These are phyloP conservation scores for Mycena belliarum DNA, from an alignment of 768 basidiomycete species.

Conservation along the genomic window DNA sequence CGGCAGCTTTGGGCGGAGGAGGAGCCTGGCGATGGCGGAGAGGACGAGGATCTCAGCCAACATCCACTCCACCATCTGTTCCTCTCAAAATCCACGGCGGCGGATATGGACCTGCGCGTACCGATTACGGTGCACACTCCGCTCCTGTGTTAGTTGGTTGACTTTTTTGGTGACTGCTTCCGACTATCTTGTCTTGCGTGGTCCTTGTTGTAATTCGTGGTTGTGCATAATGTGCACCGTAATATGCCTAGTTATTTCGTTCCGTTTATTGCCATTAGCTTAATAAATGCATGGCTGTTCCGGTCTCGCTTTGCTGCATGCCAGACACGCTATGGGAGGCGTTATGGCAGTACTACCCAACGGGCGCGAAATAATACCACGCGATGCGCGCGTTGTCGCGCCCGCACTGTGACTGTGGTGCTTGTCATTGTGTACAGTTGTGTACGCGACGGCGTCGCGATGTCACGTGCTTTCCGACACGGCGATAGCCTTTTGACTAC, in stretches of 20 bases:
- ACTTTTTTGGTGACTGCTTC: conserved; percentile 2
- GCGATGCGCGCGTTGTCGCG: no score
- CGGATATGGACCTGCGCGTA: conserved; percentile 17
- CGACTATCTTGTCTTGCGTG: background rate
- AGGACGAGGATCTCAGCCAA: conserved; percentile 11
- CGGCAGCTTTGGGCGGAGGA: conserved; percentile 9
- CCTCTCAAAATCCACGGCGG: conserved; percentile 9
- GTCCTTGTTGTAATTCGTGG: background rate
- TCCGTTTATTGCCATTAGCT: background rate
- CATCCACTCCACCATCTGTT: conserved; percentile 18
- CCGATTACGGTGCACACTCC: no score
- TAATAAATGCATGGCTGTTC: background rate
- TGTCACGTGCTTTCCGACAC: background rate
- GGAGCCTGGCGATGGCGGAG: background rate
- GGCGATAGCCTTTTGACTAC: background rate
- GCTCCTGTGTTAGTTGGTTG: conserved; percentile 8
- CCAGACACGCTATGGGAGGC: no score
- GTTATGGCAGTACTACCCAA: no score
- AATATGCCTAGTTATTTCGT: no score
- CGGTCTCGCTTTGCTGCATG: no score
- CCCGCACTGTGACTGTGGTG: no score
- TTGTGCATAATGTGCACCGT: conserved; percentile 13
- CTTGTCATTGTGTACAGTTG: no score
- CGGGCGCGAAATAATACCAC: no score
- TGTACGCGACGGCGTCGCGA: background rate